A percentile compares a stretch with the other conserved stretches of the same genome.
These are phyloP conservation scores for Pinguiococcus pyrenoidosus DNA, from an alignment of 108 stramenopile genomes.

Conservation along the genomic window DNA sequence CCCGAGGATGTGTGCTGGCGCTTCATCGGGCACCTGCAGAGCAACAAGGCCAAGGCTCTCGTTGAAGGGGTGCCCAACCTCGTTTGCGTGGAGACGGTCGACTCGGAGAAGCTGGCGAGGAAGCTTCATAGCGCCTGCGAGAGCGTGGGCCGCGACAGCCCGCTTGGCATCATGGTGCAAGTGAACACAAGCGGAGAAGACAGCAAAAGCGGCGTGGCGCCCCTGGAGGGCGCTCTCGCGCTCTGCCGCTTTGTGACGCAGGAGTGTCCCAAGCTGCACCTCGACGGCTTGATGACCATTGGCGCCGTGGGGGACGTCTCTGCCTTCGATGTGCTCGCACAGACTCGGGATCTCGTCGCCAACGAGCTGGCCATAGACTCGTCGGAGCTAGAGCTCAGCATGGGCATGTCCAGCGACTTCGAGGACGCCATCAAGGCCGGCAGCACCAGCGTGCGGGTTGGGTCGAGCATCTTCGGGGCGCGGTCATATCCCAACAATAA, in stretches of 20 bases:
- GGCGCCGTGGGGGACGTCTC: slow-evolving; percentile 72
- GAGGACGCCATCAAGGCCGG: slow-evolving; percentile 81
- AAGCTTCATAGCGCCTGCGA: slow-evolving; percentile 45
- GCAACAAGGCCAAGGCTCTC: slow-evolving; percentile 75
- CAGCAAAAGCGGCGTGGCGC: slow-evolving; percentile 68
- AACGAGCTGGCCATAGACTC: slow-evolving; percentile 30
- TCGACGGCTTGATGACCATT: slow-evolving; percentile 95
- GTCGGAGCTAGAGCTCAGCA: slow-evolving; percentile 60
- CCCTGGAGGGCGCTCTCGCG: slow-evolving; percentile 36
- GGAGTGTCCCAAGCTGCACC: slow-evolving; percentile 52
- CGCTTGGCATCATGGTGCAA: slow-evolving; percentile 55
- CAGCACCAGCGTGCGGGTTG: slow-evolving; percentile 81
- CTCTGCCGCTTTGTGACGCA: slow-evolving; percentile 42
- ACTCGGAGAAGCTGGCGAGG: slow-evolving; percentile 68
- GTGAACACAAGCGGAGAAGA: slow-evolving; percentile 93
- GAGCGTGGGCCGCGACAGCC: background rate
- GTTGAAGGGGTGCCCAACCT: slow-evolving; percentile 57
- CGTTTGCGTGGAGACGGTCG: slow-evolving; percentile 69
- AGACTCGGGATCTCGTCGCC: slow-evolving; percentile 16
- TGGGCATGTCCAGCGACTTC: slow-evolving; percentile 98
- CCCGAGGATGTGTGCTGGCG: slow-evolving; percentile 71
- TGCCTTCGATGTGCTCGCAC: slow-evolving; percentile 58
- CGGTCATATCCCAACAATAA: slow-evolving; percentile 69
- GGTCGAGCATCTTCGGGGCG: slow-evolving; percentile 90
- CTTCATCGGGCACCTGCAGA: slow-evolving; percentile 92